phyloP scores from a whole-genome alignment of 176 grass and related monocot genomes.

The Lolium multiflorum region DNA sequence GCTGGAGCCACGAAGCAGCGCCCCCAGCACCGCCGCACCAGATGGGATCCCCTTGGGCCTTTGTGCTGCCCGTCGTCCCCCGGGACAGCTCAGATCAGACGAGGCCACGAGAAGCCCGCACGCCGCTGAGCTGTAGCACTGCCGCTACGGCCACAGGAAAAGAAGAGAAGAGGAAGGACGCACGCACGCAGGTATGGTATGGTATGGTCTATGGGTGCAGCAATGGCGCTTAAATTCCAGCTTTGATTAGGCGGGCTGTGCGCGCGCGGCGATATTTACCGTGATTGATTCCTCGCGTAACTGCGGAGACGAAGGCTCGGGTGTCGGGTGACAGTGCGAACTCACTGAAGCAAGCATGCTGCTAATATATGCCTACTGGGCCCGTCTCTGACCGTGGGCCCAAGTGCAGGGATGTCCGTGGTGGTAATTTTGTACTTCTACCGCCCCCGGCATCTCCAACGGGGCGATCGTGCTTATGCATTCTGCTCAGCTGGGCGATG shows the following conservation, averaged over 20 bases:
- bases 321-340: background rate
- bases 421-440: background rate
- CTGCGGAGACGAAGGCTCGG: background rate
- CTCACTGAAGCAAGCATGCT: background rate
- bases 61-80: background rate
- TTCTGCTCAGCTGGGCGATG: too few relatives aligned
- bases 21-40: background rate
- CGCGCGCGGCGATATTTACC: background rate
- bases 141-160: background rate
- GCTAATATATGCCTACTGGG: background rate
- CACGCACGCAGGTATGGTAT: background rate
- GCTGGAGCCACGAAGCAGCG: background rate
- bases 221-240: slow-evolving; percentile 24
- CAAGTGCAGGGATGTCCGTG: background rate
- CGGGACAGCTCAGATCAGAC: background rate
- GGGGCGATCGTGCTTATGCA: too few relatives aligned
- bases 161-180: background rate
- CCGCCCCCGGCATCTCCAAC: too few relatives aligned
- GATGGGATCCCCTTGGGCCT: background rate
- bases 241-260: slow-evolving; percentile 6
- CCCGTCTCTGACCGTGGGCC: background rate
- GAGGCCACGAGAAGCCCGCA: background rate
- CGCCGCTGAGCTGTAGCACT: background rate
- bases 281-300: slow-evolving; percentile 7
- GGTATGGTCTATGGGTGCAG: background rate